Conservation (phyloP, 352 stramenopile genomes). For the Phytophthora cactorum region DNA sequence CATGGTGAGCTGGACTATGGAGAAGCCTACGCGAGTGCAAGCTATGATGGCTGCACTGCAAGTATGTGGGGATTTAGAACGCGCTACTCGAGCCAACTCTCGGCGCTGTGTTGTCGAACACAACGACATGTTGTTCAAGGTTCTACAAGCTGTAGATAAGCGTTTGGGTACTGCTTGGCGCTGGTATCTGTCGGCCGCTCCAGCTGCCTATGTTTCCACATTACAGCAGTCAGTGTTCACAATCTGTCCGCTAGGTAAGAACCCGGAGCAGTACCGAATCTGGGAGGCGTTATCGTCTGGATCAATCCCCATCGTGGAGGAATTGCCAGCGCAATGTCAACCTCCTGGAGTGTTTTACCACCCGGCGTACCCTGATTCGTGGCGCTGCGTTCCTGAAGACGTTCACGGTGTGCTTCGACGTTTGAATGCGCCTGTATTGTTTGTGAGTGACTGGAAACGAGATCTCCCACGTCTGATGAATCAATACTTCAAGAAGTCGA, state of each 20-base stretch:
- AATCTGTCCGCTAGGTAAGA: slow-evolving; percentile 67
- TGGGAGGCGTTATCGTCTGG: slow-evolving; percentile 69
- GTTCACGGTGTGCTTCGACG: slow-evolving; percentile 57
- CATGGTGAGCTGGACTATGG: slow-evolving; percentile 73
- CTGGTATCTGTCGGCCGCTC: slow-evolving; percentile 56
- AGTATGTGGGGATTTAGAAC: slow-evolving; percentile 41
- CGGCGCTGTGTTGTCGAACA: slow-evolving; percentile 58
- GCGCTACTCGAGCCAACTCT: slow-evolving; percentile 24
- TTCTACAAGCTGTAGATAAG: slow-evolving; percentile 56
- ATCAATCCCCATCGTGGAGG: slow-evolving; percentile 71
- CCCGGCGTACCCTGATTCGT: slow-evolving; percentile 62
- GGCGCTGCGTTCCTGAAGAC: slow-evolving; percentile 62
- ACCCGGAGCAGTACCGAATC: slow-evolving; percentile 74
- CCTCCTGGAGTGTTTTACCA: slow-evolving; percentile 60
- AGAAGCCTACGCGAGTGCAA: slow-evolving; percentile 69
- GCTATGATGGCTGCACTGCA: slow-evolving; percentile 57
- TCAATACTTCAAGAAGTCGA: slow-evolving; percentile 35
- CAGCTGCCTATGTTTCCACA: slow-evolving; percentile 56
- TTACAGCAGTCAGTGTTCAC: slow-evolving; percentile 69
- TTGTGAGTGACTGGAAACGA: slow-evolving; percentile 62
- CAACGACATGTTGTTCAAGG: slow-evolving; percentile 69
- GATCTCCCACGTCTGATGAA: slow-evolving; percentile 53
- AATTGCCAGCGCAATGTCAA: slow-evolving; percentile 43
- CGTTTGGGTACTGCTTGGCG: slow-evolving; percentile 48
- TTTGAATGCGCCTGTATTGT: slow-evolving; percentile 62